These are phyloP conservation scores for Sistotremastrum suecicum DNA, from an alignment of 768 basidiomycete genomes.

Conservation along the genomic window DNA sequence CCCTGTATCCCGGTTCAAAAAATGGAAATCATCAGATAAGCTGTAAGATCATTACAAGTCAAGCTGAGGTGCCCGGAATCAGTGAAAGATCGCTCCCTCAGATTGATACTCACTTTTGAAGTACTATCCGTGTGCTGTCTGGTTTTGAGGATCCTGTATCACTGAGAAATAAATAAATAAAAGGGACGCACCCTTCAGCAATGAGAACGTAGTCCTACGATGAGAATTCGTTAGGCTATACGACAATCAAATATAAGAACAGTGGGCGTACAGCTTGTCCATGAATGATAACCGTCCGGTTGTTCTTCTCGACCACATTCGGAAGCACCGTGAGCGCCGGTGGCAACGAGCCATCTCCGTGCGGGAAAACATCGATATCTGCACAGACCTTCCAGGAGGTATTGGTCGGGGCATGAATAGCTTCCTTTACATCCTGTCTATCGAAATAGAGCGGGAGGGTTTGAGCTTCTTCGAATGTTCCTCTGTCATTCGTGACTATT, in stretches of 20 bases:
- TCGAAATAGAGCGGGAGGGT: slow-evolving; percentile 55
- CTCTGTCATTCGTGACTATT: slow-evolving; percentile 2
- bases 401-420: slow-evolving; percentile 25
- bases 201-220: slow-evolving; percentile 21
- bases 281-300: slow-evolving; percentile 19
- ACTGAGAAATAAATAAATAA: not conserved
- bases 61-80: no score
- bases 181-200: slow-evolving; percentile 34
- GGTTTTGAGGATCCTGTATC: no score
- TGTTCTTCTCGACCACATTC: slow-evolving; percentile 24
- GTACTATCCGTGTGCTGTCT: no score
- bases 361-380: slow-evolving; percentile 12
- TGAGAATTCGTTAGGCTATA: not conserved
- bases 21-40: no score
- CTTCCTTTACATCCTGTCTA: slow-evolving; percentile 29
- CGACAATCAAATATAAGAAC: no score
- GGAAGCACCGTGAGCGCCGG: slow-evolving; percentile 21
- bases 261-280: slow-evolving; percentile 16
- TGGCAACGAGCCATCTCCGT: slow-evolving; percentile 17
- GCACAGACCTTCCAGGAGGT: slow-evolving; percentile 18
- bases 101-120: no score
- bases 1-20: slow-evolving; percentile 24
- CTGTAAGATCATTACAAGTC: no score
- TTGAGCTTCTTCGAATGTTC: slow-evolving; percentile 29
- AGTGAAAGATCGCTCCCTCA: no score